Evolutionary conservation across 495 filamentous ascomycete species (phyloP), one percentile per base, ranked within the genome.

Genomic region (Entonaema liquescens): DNA sequence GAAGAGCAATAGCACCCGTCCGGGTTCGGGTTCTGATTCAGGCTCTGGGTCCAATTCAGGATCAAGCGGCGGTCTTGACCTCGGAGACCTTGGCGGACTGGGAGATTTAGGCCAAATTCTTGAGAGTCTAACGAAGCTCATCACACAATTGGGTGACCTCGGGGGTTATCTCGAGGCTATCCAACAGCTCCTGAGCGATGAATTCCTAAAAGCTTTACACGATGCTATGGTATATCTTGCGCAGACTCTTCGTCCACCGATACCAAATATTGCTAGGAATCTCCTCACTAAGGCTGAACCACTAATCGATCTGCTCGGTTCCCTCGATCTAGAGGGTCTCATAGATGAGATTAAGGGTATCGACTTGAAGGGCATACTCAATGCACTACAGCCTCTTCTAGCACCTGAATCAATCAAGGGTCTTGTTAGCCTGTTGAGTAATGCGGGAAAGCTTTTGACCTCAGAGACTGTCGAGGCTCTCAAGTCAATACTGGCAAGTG

Each of bases 281-380:
- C 55, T 79, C n/a, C 57, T 80, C 2, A 62, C 52, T 25, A 77
- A 77, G 70, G 67, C 65, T 11, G 75, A 70, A 19, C 78, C 78
- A 1, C 55, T 80, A 5, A 53, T 80, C 49, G 73, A 78, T 54
- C 36, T 76, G 47, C 38, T 80, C 31, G 59, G 60, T 9, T 68
- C 75, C 36, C 55, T 80, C 9, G 75, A 78, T 35, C 68, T 80
- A 33, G 56, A 78, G 58, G 74, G 74, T n/a, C 66, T 80, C 21
- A 33, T 77, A 28, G 63, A 70, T 1, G 71, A 76, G 19, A 47
- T 79, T 53, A 68, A 75, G 65, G 74, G 73, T 44, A 80, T 82
- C 50, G 82, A 86, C 69, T 73, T 87, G 29, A 75, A 84, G 44
- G 79, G 79, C 65, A 74, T 80, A 40, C 62, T 87, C 8, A 67